These are phyloP conservation scores for Venturia effusa DNA, from an alignment of 2,329 filamentous ascomycete species.

Conservation along the genomic window DNA sequence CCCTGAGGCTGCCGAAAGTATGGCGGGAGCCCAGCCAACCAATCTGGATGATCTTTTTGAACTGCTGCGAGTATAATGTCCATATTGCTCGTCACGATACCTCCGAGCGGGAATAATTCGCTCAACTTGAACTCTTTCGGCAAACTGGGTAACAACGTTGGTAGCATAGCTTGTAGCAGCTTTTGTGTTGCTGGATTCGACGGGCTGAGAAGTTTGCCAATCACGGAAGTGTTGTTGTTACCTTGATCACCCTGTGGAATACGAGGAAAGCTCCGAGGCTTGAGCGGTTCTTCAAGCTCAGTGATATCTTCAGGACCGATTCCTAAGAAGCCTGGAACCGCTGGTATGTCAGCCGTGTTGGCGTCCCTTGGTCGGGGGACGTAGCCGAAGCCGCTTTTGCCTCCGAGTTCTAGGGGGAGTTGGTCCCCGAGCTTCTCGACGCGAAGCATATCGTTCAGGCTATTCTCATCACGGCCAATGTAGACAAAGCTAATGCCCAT, in stretches of 20 bases:
- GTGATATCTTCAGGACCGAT: not conserved
- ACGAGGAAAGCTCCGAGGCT: not conserved
- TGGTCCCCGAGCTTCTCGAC: not conserved
- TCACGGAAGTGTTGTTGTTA: not conserved
- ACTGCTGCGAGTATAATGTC: not conserved
- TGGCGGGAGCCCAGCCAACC: not conserved
- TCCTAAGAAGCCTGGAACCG: not conserved
- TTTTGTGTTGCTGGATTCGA: not conserved
- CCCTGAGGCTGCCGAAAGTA: not conserved
- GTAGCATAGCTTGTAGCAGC: not conserved
- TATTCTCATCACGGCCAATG: slow-evolving; percentile 1
- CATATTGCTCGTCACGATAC: not conserved
- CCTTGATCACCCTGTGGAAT: not conserved
- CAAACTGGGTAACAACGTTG: not conserved
- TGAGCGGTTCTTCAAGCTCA: not conserved
- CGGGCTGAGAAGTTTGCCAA: not conserved
- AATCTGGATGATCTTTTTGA: not conserved
- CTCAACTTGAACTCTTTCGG: slow-evolving; percentile 8
- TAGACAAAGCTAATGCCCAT: slow-evolving; percentile 10
- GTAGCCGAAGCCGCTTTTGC: not conserved
- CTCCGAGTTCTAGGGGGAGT: not conserved
- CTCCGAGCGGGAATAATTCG: not conserved
- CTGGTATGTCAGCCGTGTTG: not conserved
- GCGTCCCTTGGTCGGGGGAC: not conserved
- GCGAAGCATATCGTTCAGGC: not conserved